These are phyloP conservation scores for Reticulascus tulasneorum DNA, from an alignment of 2,329 filamentous ascomycete genomes.

Conservation along the genomic window DNA sequence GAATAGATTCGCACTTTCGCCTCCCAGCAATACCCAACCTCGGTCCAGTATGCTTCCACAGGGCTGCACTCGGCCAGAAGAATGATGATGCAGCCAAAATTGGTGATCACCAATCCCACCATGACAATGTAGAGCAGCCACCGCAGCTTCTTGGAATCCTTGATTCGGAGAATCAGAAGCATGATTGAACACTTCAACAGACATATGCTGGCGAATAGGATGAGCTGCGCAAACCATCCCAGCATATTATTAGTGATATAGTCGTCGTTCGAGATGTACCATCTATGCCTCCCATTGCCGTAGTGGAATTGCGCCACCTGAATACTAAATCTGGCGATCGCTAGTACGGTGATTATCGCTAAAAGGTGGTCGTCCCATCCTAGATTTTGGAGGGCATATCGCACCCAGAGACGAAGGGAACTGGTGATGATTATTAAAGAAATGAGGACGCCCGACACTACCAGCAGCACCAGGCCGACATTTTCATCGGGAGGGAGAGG, in stretches of 20 bases:
- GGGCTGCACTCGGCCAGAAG: constrained; percentile 28
- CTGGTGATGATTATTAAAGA: constrained; percentile 27
- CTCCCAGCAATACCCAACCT: constrained; percentile 25
- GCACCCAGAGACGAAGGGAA: constrained; percentile 25
- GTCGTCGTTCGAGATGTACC: constrained; percentile 25
- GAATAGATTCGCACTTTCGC: constrained; percentile 25
- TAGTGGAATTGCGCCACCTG: constrained; percentile 27
- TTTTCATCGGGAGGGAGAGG: constrained; percentile 35
- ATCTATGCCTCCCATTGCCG: constrained; percentile 35
- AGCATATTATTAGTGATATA: constrained; percentile 32
- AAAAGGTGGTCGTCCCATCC: constrained; percentile 36
- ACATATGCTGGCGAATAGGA: constrained; percentile 34
- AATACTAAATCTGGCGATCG: constrained; percentile 24
- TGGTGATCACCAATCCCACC: constrained; percentile 25
- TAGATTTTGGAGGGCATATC: constrained; percentile 21
- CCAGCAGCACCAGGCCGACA: constrained; percentile 25
- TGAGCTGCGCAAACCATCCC: constrained; percentile 34
- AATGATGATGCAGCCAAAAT: constrained; percentile 25
- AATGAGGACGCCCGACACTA: constrained; percentile 27
- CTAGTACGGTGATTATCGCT: constrained; percentile 22
- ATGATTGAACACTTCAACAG: constrained; percentile 38
- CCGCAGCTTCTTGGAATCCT: constrained; percentile 26
- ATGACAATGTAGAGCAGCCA: constrained; percentile 27
- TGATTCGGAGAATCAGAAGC: constrained; percentile 36
- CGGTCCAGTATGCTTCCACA: constrained; percentile 26